Base-by-base conservation (phyloP, 768 basidiomycete genomes). In the Pleurotus platypus region DNA sequence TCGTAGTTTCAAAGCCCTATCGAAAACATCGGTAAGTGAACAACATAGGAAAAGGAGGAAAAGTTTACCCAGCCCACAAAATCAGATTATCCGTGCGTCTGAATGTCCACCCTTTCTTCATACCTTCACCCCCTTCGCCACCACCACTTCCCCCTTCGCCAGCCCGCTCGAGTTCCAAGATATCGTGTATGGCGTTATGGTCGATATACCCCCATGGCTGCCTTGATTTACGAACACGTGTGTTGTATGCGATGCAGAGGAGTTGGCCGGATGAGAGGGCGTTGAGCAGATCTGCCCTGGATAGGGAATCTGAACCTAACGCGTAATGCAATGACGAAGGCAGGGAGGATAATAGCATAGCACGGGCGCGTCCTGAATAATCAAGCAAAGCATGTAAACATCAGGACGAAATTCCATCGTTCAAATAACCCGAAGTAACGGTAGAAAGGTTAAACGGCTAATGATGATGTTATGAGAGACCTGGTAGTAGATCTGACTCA, bases 181-280 rank as follows among this genome's bases (percentile, higher is more conserved):
- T 85, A 64, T 92, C 90, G 63, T 95, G 94, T 15, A 96, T 84
- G 2, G 84, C 82, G 57, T 88, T 84, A 45, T 78, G 71, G 59
- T 80, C 89, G 57, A 95, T 87, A 69, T 87, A 95, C 0, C 93
- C 94, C 92, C 92, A 96, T 0, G 91, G 90, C 61, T 88, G 84
- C 47, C 83, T 83, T 6, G 91, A 93, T 58, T 84, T 82, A 22
- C 94, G 83, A 0, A 95, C 88, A 26, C 84, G 87, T 9, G 80
- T 70, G 68, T 95, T 96, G 72, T 93, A 94, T 0, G 90, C 86
- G 2, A 77, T 67, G 63, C 93, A 95, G 11, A 95, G 79, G 7
- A 92, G 70, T 63, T 92, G 89, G 0, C 94, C 93, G 3, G 87
- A 92, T 1, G 88, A 80, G 5, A 91, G 74, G 3, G 75, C 77